Base-by-base conservation (phyloP, 495 filamentous ascomycete genomes). In the Hypoxylon trugodes region DNA sequence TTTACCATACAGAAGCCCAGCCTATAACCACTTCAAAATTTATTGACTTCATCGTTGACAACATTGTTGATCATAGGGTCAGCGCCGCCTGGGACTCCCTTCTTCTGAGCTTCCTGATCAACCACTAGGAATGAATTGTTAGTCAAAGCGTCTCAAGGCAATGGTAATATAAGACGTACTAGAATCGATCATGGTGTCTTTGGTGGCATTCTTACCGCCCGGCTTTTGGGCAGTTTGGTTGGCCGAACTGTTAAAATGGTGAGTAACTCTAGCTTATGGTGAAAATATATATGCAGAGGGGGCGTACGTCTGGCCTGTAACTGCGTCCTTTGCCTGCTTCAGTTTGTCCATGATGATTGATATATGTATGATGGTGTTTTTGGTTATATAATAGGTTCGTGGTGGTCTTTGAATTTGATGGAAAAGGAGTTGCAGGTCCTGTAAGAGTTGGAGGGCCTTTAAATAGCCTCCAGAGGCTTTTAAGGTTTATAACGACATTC, bases 151-250 rank as follows among this genome's bases (percentile, higher is more conserved):
- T 6, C 22, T 15, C 71, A 47, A 47, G 19, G 24, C 15, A 8
- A 18, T 16, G 5, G 21, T 8, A 15, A 15, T 6, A 2, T 8
- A 3, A 2, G 16, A 43, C 61, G 32, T 64, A 73, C 70, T 47
- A 0, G 70, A 69, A 37, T 76, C 70, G 35, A 66, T 59, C 24
- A 73, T 22, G 26, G 67, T 73, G 33, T 77, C 73, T 33, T 64
- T 61, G 24, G 66, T 70, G 28, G 69, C 59, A 10, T 67, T 59
- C 12, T 69, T 69, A 18, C 66, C 65, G 19, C 66, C 63, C 6
- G 68, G 12, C 13, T 73, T 60, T 54, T 68, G 59, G 41, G 74
- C 60, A n/a, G 59, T 71, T 43, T 76, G 68, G 25, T 76, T 67
- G 59, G 71, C 65, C 43, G 70, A 58, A 43, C 66, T 74, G 40